A percentile compares a stretch with the other conserved stretches of the same genome.
phyloP scores from a whole-genome alignment of 768 basidiomycete species.

The Baorangia bicolor region DNA sequence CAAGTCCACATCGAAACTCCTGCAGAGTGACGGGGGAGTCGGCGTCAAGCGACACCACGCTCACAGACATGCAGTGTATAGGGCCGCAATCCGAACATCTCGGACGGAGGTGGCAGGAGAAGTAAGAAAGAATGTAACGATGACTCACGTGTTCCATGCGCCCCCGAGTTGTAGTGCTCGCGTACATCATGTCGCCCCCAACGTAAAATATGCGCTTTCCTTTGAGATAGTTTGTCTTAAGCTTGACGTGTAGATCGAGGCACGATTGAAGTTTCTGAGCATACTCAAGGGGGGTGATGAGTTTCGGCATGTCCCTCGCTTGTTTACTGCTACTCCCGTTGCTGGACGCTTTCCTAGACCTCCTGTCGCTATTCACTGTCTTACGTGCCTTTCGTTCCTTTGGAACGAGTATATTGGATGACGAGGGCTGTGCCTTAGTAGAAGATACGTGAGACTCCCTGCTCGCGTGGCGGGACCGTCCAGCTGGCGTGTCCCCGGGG shows the following conservation, averaged over 20 bases:
- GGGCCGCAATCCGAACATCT: background rate
- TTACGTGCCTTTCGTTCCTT: slow-evolving; percentile 15
- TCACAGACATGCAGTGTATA: too few species aligned
- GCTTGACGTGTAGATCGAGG: slow-evolving; percentile 17
- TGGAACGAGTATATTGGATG: background rate
- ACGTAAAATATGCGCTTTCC: slow-evolving; percentile 59
- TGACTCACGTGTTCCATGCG: slow-evolving; percentile 63
- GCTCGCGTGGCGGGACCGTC: background rate
- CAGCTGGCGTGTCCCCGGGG: slow-evolving; percentile 7
- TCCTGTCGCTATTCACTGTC: slow-evolving; percentile 24
- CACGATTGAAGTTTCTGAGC: slow-evolving; percentile 46
- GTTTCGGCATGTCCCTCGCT: slow-evolving; percentile 41
- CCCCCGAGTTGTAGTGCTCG: slow-evolving; percentile 48
- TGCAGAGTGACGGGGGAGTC: too few species aligned
- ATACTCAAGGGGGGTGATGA: slow-evolving; percentile 52
- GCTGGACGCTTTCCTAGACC: background rate
- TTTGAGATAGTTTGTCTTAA: slow-evolving; percentile 39
- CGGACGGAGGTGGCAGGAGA: background rate
- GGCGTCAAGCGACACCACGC: too few species aligned
- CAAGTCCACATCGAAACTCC: background rate
- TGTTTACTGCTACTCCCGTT: slow-evolving; percentile 21
- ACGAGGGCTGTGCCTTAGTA: background rate
- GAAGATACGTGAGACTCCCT: background rate
- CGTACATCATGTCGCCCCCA: slow-evolving; percentile 56
- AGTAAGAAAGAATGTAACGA: background rate